Conservation (phyloP, 1,284 basidiomycete species). For the Boletus coffeatus region DNA sequence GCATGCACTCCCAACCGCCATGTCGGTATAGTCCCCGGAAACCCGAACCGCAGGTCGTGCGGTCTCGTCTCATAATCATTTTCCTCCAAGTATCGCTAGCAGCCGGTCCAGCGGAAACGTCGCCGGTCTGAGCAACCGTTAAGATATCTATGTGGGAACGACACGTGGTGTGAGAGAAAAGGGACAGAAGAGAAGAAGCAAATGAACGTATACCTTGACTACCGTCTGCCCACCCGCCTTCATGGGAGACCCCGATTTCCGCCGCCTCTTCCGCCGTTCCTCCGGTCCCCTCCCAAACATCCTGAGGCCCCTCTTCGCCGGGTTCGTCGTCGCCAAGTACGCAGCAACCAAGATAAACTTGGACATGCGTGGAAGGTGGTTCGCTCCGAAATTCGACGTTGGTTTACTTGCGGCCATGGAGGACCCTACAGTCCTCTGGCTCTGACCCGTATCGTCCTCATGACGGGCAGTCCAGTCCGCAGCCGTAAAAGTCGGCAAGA, state of each 20-base stretch:
- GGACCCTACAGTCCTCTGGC: not conserved
- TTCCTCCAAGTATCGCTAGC: constrained; percentile 83
- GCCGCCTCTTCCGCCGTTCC: constrained; percentile 57
- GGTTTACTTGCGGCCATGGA: constrained; percentile 7
- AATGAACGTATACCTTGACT: constrained; percentile 39
- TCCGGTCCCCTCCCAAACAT: constrained; percentile 41
- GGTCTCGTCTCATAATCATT: constrained; percentile 49
- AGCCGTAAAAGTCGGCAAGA: constrained; percentile 51
- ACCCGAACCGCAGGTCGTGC: constrained; percentile 42
- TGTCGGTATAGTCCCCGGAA: constrained; percentile 61
- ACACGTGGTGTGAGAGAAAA: not conserved
- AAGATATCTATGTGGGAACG: not conserved
- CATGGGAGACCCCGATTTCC: constrained; percentile 38
- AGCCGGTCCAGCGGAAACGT: constrained; percentile 44
- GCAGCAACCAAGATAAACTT: constrained; percentile 79
- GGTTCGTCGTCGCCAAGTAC: constrained; percentile 86
- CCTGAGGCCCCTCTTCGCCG: constrained; percentile 71
- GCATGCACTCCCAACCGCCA: constrained; percentile 49
- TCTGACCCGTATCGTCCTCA: constrained; percentile 28
- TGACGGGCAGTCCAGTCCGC: constrained; percentile 58
- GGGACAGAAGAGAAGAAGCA: not conserved
- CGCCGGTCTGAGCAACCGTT: constrained; percentile 54
- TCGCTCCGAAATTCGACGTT: constrained; percentile 16
- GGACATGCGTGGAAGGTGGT: constrained; percentile 49
- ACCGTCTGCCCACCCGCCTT: constrained; percentile 31